A percentile compares a stretch with the other conserved stretches of the same genome.
Evolutionary conservation across 2,329 filamentous ascomycete species (phyloP).

Genomic region (Beauveria australis): DNA sequence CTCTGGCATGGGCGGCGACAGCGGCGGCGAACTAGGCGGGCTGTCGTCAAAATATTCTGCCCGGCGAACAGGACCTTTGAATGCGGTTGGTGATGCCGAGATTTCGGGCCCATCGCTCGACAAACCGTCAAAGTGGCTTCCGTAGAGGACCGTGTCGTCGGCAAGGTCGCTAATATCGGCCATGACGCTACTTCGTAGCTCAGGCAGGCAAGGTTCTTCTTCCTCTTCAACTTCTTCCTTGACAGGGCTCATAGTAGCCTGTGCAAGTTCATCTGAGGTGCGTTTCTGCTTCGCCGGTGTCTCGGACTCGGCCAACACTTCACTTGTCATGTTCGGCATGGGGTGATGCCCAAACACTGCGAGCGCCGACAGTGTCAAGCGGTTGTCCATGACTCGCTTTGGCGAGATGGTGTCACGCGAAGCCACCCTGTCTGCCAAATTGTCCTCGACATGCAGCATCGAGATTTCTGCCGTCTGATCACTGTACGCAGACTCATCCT

Average conservation of each 20-base stretch:
- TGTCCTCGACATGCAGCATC: not conserved
- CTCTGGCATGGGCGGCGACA: slow-evolving; percentile 12
- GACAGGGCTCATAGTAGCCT: slow-evolving; percentile 12
- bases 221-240: slow-evolving; percentile 19
- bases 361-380: not conserved
- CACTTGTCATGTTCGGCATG: not conserved
- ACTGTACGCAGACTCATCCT: not conserved
- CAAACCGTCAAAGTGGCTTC: slow-evolving; percentile 29
- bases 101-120: slow-evolving; percentile 36
- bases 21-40: slow-evolving; percentile 41
- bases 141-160: slow-evolving; percentile 33
- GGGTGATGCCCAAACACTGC: not conserved
- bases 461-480: slow-evolving; percentile 1
- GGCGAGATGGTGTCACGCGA: slow-evolving; percentile 8
- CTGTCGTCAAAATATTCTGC: slow-evolving; percentile 31
- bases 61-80: slow-evolving; percentile 22
- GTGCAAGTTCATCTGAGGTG: slow-evolving; percentile 6
- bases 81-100: slow-evolving; percentile 33
- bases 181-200: slow-evolving; percentile 23
- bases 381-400: slow-evolving; percentile 3
- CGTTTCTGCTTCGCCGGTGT: slow-evolving; percentile 1
- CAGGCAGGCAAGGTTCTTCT: slow-evolving; percentile 29
- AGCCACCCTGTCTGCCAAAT: slow-evolving; percentile 8
- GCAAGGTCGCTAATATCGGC: slow-evolving; percentile 25
- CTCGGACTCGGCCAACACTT: not conserved